Evolutionary conservation across 768 basidiomycete genomes (phyloP), one percentile per base, ranked within the genome.

Genomic region (Pleurotus salmoneostramineus): DNA sequence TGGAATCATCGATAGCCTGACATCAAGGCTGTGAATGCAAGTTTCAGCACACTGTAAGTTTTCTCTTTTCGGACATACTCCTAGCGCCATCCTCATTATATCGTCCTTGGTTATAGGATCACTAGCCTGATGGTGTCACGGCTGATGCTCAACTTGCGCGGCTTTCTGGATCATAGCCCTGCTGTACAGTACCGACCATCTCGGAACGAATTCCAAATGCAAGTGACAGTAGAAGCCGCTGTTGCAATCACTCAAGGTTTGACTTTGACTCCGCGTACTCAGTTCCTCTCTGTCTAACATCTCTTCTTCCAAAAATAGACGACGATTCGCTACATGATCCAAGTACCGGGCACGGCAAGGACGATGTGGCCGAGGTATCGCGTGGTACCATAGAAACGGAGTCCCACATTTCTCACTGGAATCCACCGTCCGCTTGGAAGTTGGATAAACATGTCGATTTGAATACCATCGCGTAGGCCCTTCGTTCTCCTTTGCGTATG

Each of bases 71-170:
- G 10, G 37, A 40, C 37, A 3, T 40, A 40, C 37, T n/a, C 37
- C 37, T 40, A n/a, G 37, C 37, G 37, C 37, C n/a, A 27, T 27
- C 21, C 21, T 27, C 21, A 27, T 27, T 1, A 27, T 27, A 3
- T 3, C 21, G 21, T 27, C 21, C 21, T 27, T 27, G 21, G 21
- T 27, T 27, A 27, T n/a, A 40, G 37, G 37, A 14, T 33, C n/a
- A 74, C 72, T 3, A 71, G 64, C 47, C 49, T 75, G 7, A 74
- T 75, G 73, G 71, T 73, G 10, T 75, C 74, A 3, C 63, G 74
- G 11, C 57, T 73, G 4, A 71, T 73, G 50, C 67, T 75, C n/a
- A 74, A 73, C 49, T 66, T 75, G 34, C 63, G 65, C 14, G 57
- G 62, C 6, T 33, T 52, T 35, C 27, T 52, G 33, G 50, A 52